Evolutionary conservation across 1,139 yeast genomes (phyloP).

Genomic region (Yamadazyma sp.): DNA sequence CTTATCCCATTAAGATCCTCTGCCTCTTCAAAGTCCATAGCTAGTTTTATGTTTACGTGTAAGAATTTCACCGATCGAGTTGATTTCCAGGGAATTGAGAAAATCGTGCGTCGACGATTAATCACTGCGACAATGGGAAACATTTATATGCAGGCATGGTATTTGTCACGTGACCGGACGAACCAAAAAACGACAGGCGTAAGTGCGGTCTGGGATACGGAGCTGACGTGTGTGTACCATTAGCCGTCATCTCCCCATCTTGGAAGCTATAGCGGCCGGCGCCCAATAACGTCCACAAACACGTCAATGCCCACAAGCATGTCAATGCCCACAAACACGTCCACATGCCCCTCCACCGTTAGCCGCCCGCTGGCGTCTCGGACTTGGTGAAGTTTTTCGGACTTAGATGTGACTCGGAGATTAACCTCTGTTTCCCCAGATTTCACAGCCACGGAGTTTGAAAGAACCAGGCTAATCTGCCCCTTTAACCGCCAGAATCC

Average conservation of each 20-base stretch:
- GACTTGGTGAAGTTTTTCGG: not conserved
- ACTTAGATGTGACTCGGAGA: not conserved
- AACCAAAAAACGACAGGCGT: too few species aligned
- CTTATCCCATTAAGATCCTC: constrained; percentile 52
- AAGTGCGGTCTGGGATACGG: too few species aligned
- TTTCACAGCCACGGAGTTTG: not conserved
- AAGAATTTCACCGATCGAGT: constrained; percentile 4
- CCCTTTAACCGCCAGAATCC: not conserved
- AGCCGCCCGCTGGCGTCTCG: too few species aligned
- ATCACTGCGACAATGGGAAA: too few species aligned
- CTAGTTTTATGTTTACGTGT: constrained; percentile 4
- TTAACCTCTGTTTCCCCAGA: not conserved
- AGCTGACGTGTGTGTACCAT: too few species aligned
- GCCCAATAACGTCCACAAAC: too few species aligned
- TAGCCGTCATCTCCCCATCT: too few species aligned
- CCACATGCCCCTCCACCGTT: too few species aligned
- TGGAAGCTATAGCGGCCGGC: too few species aligned
- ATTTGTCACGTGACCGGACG: too few species aligned
- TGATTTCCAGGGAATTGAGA: not conserved
- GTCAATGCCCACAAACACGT: too few species aligned
- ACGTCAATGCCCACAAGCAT: too few species aligned
- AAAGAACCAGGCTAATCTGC: not conserved
- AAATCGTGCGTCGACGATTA: not conserved
- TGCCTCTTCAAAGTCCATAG: constrained; percentile 50
- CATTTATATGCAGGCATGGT: not conserved